Evolutionary conservation across 106 monocot species (phyloP).

Genomic region (Amphibolis antarctica): DNA sequence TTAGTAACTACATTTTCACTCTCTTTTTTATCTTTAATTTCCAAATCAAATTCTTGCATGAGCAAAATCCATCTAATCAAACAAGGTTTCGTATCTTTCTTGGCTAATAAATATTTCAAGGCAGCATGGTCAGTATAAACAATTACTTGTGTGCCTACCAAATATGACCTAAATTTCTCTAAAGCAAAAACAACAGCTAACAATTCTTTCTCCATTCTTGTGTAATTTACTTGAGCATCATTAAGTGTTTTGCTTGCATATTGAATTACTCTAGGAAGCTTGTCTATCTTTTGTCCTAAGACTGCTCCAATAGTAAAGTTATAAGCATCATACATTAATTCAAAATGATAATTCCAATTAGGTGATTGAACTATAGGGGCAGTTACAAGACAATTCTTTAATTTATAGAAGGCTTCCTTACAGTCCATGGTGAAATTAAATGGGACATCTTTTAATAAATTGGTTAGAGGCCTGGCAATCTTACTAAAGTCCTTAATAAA

Average conservation of each 20-base stretch:
- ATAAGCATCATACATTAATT: too few relatives aligned
- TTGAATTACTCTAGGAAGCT: background rate
- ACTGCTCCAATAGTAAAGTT: background rate
- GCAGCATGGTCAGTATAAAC: background rate
- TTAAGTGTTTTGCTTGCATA: background rate
- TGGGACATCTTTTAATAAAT: too few relatives aligned
- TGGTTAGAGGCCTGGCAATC: too few relatives aligned
- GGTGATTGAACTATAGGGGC: background rate
- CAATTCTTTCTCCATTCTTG: background rate
- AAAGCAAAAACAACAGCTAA: background rate
- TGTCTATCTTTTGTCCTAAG: background rate
- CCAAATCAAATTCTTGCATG: slow-evolving; percentile 4
- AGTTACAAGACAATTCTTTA: background rate
- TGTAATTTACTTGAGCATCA: background rate
- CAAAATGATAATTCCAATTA: background rate
- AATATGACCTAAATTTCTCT: background rate
- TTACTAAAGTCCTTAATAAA: too few relatives aligned
- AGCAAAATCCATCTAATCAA: slow-evolving; percentile 3
- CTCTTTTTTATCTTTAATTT: slow-evolving; percentile 4
- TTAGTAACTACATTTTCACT: background rate
- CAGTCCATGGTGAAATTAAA: too few relatives aligned
- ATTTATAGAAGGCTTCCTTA: too few relatives aligned
- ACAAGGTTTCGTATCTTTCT: slow-evolving; percentile 4
- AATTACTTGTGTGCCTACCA: background rate
- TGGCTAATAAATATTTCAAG: background rate